These are phyloP conservation scores for Dioszegia aurantiaca DNA, from an alignment of 768 basidiomycete genomes.

Conservation along the genomic window DNA sequence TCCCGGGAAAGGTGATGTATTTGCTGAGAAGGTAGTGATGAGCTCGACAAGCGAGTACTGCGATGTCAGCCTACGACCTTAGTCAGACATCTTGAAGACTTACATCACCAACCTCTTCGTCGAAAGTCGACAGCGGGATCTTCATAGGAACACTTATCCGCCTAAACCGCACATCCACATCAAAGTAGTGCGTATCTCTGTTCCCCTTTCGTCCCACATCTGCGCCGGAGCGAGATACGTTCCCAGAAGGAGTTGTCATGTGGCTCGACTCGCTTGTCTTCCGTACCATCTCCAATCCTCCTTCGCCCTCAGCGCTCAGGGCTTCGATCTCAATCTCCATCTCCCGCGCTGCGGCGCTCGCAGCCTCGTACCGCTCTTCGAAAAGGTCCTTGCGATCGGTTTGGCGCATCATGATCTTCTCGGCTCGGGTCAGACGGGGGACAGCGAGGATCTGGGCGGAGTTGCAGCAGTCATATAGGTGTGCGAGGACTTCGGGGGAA, in stretches of 20 bases:
- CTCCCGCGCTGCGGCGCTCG: conserved; percentile 7
- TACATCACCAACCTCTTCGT: conserved; percentile 96
- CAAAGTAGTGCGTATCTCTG: conserved; percentile 92
- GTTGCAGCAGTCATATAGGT: conserved; percentile 89
- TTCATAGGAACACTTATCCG: conserved; percentile 80
- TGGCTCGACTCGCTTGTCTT: conserved; percentile 9
- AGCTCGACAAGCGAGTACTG: conserved; percentile 91
- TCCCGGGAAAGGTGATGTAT: conserved; percentile 59
- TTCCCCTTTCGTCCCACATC: conserved; percentile 42
- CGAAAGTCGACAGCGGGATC: conserved; percentile 81
- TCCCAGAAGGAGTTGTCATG: neutral
- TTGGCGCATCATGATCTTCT: conserved; percentile 83
- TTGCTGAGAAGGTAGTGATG: conserved; percentile 74
- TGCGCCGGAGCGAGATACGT: neutral
- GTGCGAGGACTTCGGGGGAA: conserved; percentile 81
- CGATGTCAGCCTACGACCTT: conserved; percentile 14
- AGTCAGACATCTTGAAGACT: conserved; percentile 44
- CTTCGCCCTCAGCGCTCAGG: neutral
- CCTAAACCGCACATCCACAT: conserved; percentile 78
- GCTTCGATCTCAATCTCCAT: conserved; percentile 4
- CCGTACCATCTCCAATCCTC: conserved; percentile 2
- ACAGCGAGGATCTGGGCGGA: conserved; percentile 79
- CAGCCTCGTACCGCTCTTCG: conserved; percentile 66
- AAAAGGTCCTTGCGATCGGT: conserved; percentile 92
- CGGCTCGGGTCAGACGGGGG: conserved; percentile 72